Base-by-base conservation (phyloP, 352 stramenopile genomes). In the Phytophthora pisi region DNA sequence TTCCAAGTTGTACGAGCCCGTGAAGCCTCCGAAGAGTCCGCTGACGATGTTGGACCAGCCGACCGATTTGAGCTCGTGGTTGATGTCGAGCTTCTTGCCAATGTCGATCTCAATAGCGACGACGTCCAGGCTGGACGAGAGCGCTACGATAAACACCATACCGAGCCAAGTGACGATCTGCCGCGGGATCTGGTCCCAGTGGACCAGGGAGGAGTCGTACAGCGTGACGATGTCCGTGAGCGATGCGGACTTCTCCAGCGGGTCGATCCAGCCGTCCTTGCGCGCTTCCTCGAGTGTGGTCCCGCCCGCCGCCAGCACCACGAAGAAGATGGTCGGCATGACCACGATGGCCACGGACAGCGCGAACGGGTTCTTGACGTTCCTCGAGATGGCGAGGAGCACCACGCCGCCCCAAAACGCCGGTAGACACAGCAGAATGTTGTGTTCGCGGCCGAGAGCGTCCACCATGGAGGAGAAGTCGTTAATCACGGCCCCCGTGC, bases 1-100 rank as follows among this genome's bases (percentile, higher is more conserved):
- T 30, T 84, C 96, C 72, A 99, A 99, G 64, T 99, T 99, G 76
- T 99, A 99, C 16, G 85, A 98, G 4, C 97, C 97, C 4, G 96
- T 99, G 82, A 98, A 99, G 38, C 97, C 97, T 43, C 97, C 96
- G 2, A 94, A 90, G 16, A 99, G 23, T 0, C 97, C 97, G 45
- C 87, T 98, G 9, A 99, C 73, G 16, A 99, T 77, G 81, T 99
- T 99, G 40, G 89, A 98, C 67, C 97, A 93, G 8, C 97, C 97
- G 10, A 99, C 96, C n/a, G 88, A 96, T 47, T 78, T 57, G 18
- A 97, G 72, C 72, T 99, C 96, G 69, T 95, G 79, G 79, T 99
- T 97, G 77, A 98, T 98, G 61, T 98, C 78, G 6, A 99, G 82
- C 20, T 92, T 90, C 24, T 83, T 73, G 38, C 94, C 94, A 72